A percentile compares a stretch with the other conserved stretches of the same genome.
These are phyloP conservation scores for Lomentospora prolificans DNA, from an alignment of 2,329 filamentous ascomycete genomes.

Conservation along the genomic window DNA sequence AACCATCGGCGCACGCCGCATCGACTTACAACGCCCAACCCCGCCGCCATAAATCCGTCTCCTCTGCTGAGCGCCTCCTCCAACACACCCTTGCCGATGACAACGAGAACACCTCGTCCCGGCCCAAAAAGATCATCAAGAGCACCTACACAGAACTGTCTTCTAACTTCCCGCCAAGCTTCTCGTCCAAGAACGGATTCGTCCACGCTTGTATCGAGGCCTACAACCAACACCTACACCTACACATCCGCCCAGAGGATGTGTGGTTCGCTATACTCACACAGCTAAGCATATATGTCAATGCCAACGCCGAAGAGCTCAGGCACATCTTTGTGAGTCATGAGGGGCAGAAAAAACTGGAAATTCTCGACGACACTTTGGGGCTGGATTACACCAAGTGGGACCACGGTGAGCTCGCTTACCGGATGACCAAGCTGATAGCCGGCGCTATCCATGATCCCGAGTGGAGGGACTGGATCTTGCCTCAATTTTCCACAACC, in stretches of 20 bases:
- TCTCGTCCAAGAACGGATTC: conserved; percentile 22
- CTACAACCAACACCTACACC: conserved; percentile 38
- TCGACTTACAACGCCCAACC: neutral
- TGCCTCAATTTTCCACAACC: conserved; percentile 32
- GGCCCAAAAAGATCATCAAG: neutral
- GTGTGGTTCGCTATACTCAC: conserved; percentile 44
- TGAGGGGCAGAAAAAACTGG: conserved; percentile 29
- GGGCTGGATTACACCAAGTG: neutral
- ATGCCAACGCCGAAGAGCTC: conserved; percentile 33
- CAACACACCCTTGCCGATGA: neutral
- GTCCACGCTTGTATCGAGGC: conserved; percentile 35
- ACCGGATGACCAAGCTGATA: conserved; percentile 1
- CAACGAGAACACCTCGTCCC: neutral
- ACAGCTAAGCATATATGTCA: conserved; percentile 41
- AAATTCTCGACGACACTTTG: conserved; percentile 12
- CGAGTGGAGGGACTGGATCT: conserved; percentile 27
- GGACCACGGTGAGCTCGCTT: neutral
- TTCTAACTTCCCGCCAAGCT: neutral
- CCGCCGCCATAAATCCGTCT: neutral
- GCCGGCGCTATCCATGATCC: neutral
- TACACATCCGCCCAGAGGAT: conserved; percentile 41
- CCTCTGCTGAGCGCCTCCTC: neutral
- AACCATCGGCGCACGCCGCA: neutral
- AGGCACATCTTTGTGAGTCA: conserved; percentile 35
- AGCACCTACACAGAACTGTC: neutral